Evolutionary conservation across 371 early-diverging fungal genomes (phyloP), one percentile per base, ranked within the genome.

Genomic region (Syncephalastrum racemosum): DNA sequence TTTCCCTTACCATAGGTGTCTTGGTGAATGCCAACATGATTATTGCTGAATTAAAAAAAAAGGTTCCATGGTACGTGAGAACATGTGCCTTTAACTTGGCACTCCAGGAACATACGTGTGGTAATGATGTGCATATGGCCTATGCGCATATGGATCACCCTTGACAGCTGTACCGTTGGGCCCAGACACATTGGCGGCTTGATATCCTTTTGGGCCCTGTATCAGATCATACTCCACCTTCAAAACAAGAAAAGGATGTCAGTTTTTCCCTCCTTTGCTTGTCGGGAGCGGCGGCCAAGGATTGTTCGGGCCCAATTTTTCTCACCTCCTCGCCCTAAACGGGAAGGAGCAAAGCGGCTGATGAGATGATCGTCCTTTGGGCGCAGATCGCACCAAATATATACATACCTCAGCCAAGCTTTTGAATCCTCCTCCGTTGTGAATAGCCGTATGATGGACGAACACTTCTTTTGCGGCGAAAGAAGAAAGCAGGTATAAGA

Each of bases 381-480:
- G 10, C 47, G 56, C 48, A 56, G 56, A 59, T 46, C 53, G 36
- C 10, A 8, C 36, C 49, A 45, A 53, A 46, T 25, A 53, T 27
- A 59, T 27, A 14, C 52, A 60, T 83, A 83, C 87, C 79, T 94
- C 92, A 59, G 86, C 87, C 40, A 92, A 79, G 66, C 91, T 90
- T 70, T 90, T 89, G 68, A 94, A 94, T 16, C 92, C 91, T 18
- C 91, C 91, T 53, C 85, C 78, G 58, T 85, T 88, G 45, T 86
- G 73, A 57, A 94, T 93, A 19, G 91, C 89, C 8, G 91, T 90
- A 59, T 91, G 90, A 66, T 94, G 94, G 19, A 94, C 94, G 80
- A 94, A 94, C 15, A 94, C 92, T 82, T 64, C 56, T 66, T 50
- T 18, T 18, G 43, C 48, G 24, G 31, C 15, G 15, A 44, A 2